Percentiles rank a stretch among this genome's conserved stretches.
phyloP scores from a whole-genome alignment of 371 early-diverging fungal genomes.

The Choanephora cucurbitarum region DNA sequence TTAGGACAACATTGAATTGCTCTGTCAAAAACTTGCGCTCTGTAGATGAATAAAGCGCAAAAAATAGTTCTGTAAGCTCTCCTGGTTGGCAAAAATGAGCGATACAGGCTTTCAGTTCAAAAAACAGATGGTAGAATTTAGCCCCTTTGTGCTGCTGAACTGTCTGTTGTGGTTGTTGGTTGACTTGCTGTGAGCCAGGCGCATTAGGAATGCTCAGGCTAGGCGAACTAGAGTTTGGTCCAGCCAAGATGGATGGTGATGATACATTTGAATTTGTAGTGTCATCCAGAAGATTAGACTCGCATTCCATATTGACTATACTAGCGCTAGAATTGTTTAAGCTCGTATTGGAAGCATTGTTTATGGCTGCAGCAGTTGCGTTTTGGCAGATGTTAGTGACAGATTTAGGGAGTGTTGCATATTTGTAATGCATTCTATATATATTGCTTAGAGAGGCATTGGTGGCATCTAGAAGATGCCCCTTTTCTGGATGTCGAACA shows the following conservation, averaged over 20 bases:
- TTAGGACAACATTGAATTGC: slow-evolving; percentile 58
- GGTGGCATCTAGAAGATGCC: slow-evolving; percentile 59
- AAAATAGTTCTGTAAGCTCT: slow-evolving; percentile 65
- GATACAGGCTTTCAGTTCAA: slow-evolving; percentile 66
- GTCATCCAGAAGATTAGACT: too few relatives aligned
- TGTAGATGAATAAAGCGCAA: slow-evolving; percentile 58
- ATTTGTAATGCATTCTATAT: slow-evolving; percentile 60
- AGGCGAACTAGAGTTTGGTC: neutral
- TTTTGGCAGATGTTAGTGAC: neutral
- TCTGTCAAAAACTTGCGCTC: slow-evolving; percentile 64
- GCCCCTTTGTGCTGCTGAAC: slow-evolving; percentile 29
- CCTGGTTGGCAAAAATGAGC: slow-evolving; percentile 69
- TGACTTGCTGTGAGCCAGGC: neutral
- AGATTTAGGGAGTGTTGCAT: slow-evolving; percentile 17
- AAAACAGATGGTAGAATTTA: slow-evolving; percentile 56
- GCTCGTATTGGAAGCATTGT: neutral
- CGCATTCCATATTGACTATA: too few relatives aligned
- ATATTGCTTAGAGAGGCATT: slow-evolving; percentile 60
- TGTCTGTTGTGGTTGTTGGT: neutral
- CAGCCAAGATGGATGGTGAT: neutral
- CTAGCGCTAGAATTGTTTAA: neutral
- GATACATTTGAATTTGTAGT: too few relatives aligned
- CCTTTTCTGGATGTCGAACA: slow-evolving; percentile 67
- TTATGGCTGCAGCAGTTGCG: neutral
- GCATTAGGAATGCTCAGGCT: neutral